Conservation (phyloP, 257 asterid genomes). For the Rhazya stricta region DNA sequence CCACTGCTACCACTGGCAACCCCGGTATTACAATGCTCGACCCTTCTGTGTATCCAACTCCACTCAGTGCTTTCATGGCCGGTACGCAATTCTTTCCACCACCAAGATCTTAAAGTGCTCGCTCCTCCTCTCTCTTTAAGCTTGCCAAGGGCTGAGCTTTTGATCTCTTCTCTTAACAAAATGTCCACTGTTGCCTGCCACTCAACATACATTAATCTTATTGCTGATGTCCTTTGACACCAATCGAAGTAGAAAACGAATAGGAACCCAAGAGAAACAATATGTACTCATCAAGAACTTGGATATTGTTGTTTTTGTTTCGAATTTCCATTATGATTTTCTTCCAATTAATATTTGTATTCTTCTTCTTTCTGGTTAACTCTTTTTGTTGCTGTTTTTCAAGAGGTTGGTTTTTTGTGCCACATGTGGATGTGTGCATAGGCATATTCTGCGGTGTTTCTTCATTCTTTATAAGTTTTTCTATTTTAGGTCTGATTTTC, state of each 20-base stretch:
- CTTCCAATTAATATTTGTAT: conserved; percentile 5
- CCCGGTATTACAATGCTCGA: conserved; percentile 40
- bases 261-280: conserved; percentile 7
- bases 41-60: conserved; percentile 56
- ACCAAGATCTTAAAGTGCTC: conserved; percentile 43
- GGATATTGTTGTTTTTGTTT: conserved; percentile 18
- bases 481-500: conserved; percentile 22
- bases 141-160: neutral
- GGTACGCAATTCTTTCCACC: conserved; percentile 92
- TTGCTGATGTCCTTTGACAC: conserved; percentile 6
- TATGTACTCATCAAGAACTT: conserved; percentile 1
- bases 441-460: conserved; percentile 17
- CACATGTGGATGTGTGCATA: conserved; percentile 25
- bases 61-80: conserved; percentile 55
- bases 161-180: neutral
- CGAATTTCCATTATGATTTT: conserved; percentile 34
- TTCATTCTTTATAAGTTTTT: conserved; percentile 24
- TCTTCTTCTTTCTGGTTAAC: neutral
- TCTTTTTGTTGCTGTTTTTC: neutral
- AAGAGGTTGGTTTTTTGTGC: conserved; percentile 18
- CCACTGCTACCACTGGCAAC: conserved; percentile 22
- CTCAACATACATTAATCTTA: conserved; percentile 6
- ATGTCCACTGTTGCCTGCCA: conserved; percentile 2
- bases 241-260: conserved; percentile 7
- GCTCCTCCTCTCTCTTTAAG: neutral